These are phyloP conservation scores for Plantago coronopus DNA, from an alignment of 305 asterid species.

Conservation along the genomic window DNA sequence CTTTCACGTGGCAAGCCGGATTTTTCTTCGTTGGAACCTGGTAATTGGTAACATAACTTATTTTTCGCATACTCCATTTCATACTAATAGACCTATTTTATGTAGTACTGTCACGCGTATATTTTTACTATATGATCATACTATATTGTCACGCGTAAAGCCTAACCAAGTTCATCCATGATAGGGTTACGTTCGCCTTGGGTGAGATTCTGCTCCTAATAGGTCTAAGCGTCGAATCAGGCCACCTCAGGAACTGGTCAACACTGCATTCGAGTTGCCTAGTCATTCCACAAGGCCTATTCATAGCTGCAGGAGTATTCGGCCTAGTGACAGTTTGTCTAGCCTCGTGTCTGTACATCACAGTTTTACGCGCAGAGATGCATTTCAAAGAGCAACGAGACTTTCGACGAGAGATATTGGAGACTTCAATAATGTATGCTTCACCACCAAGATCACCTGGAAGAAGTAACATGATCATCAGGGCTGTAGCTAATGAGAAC, in stretches of 20 bases:
- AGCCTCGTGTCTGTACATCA: constrained; percentile 65
- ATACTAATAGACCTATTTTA: too few species aligned
- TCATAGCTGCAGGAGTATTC: constrained; percentile 76
- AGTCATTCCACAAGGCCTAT: constrained; percentile 53
- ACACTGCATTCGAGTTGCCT: constrained; percentile 52
- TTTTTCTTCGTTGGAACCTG: constrained; percentile 77
- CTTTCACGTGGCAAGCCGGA: constrained; percentile 67
- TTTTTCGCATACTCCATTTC: too few species aligned
- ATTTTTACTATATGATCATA: too few species aligned
- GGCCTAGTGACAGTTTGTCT: constrained; percentile 63
- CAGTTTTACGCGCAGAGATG: constrained; percentile 51
- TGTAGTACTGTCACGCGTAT: too few species aligned
- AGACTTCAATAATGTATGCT: constrained; percentile 50
- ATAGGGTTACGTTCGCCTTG: constrained; percentile 70
- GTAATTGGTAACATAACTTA: constrained; percentile 40
- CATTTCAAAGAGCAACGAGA: constrained; percentile 34
- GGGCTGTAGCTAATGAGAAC: constrained; percentile 45
- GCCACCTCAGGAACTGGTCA: constrained; percentile 73
- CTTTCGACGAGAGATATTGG: constrained; percentile 44
- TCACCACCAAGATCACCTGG: constrained; percentile 67
- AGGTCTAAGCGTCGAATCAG: constrained; percentile 82
- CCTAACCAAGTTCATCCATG: neutral
- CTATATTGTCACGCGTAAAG: too few species aligned
- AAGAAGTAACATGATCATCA: constrained; percentile 13
- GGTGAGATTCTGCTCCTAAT: constrained; percentile 72